Evolutionary conservation across 441 rosid species (phyloP).

Genomic region (Jatropha multifida): DNA sequence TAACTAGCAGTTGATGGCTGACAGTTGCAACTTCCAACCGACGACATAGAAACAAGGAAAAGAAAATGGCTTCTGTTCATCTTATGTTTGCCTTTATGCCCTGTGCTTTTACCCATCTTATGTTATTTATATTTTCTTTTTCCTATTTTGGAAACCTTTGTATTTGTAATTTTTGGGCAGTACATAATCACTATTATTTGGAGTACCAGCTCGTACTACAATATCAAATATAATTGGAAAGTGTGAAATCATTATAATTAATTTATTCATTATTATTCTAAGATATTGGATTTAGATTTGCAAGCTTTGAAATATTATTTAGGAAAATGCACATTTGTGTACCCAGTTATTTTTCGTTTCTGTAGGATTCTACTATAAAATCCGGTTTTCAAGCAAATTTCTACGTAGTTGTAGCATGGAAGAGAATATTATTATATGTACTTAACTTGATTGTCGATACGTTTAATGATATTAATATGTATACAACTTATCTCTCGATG

Average conservation of each 20-base stretch:
- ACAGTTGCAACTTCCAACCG: conserved; percentile 35
- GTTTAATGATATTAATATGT: background rate
- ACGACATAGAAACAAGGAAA: conserved; percentile 15
- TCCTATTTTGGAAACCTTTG: conserved; percentile 30
- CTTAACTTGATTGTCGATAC: background rate
- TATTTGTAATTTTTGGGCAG: background rate
- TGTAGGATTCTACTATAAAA: background rate
- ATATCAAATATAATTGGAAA: background rate
- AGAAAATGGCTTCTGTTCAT: background rate
- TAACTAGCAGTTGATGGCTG: conserved; percentile 17
- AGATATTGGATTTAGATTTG: background rate
- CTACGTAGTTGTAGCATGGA: background rate
- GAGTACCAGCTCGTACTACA: conserved; percentile 1
- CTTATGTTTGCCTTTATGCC: background rate
- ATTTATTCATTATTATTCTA: background rate
- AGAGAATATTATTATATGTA: background rate
- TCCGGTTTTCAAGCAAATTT: background rate
- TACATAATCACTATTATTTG: background rate
- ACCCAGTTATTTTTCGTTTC: background rate
- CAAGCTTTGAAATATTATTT: too few species aligned
- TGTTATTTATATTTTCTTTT: background rate
- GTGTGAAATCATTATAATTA: background rate
- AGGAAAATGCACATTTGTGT: too few species aligned
- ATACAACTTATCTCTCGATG: background rate
- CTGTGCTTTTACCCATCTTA: too few species aligned